Evolutionary conservation across 441 rosid species (phyloP).

Genomic region (Francoa sonchifolia): DNA sequence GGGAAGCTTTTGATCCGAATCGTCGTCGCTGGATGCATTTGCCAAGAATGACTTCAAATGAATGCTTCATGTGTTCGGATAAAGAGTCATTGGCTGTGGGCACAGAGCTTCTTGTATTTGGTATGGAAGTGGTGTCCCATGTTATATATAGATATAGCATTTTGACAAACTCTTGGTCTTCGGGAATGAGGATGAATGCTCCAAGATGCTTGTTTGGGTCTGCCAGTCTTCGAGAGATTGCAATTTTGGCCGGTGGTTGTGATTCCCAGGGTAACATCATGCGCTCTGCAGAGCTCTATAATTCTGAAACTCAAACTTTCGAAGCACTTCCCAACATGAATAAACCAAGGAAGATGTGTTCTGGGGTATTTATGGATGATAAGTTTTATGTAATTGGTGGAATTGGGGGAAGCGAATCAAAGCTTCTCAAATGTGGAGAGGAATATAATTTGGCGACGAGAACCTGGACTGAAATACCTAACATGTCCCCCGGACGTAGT

Average conservation of each 20-base stretch:
- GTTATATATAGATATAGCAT: slow-evolving; percentile 81
- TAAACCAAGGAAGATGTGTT: slow-evolving; percentile 80
- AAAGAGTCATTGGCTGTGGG: slow-evolving; percentile 96
- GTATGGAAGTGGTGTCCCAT: slow-evolving; percentile 51
- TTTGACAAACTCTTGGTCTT: slow-evolving; percentile 71
- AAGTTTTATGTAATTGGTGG: slow-evolving; percentile 91
- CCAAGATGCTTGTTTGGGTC: slow-evolving; percentile 93
- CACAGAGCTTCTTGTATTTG: slow-evolving; percentile 82
- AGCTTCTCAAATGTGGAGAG: slow-evolving; percentile 69
- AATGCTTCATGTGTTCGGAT: slow-evolving; percentile 59
- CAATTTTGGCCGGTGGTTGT: slow-evolving; percentile 91
- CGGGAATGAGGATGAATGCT: slow-evolving; percentile 63
- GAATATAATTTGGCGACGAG: slow-evolving; percentile 60
- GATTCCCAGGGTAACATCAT: slow-evolving; percentile 50
- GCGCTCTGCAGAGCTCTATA: slow-evolving; percentile 73
- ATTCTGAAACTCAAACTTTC: slow-evolving; percentile 73
- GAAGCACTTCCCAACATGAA: slow-evolving; percentile 58
- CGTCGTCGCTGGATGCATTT: slow-evolving; percentile 67
- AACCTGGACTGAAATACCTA: slow-evolving; percentile 69
- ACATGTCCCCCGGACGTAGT: slow-evolving; percentile 63
- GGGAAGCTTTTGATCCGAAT: slow-evolving; percentile 88
- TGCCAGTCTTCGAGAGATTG: slow-evolving; percentile 82
- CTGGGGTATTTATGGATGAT: slow-evolving; percentile 79
- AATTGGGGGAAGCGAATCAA: slow-evolving; percentile 39
- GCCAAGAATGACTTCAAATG: slow-evolving; percentile 69